phyloP scores from a whole-genome alignment of 306 rosid genomes.

The Vicia sativa region DNA sequence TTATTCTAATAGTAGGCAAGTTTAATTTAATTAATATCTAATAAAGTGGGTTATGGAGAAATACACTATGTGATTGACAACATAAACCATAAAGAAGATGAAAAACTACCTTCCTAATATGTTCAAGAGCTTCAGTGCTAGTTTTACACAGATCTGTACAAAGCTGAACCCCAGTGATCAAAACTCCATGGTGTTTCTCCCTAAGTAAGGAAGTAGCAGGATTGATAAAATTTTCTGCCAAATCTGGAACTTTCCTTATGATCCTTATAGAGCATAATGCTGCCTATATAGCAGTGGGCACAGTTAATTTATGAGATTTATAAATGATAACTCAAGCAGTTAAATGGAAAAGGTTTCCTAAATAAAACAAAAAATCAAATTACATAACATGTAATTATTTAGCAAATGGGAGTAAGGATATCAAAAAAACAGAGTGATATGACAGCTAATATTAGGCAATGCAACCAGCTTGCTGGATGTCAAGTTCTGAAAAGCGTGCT shows the following conservation, averaged over 20 bases:
- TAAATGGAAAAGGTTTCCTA: constrained; percentile 19
- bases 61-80: constrained; percentile 16
- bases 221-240: constrained; percentile 92
- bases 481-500: constrained; percentile 16
- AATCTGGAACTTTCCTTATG: constrained; percentile 94
- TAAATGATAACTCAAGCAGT: constrained; percentile 32
- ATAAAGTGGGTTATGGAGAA: constrained; percentile 25
- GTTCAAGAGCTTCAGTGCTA: constrained; percentile 85
- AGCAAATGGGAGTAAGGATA: constrained; percentile 33
- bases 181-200: constrained; percentile 98
- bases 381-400: constrained; percentile 19
- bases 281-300: constrained; percentile 64
- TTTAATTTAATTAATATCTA: constrained; percentile 31
- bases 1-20: constrained; percentile 26
- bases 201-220: constrained; percentile 86
- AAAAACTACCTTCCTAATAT: constrained; percentile 76
- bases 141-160: constrained; percentile 93
- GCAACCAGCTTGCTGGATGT: constrained; percentile 33
- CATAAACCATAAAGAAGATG: constrained; percentile 16
- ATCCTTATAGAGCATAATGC: constrained; percentile 95
- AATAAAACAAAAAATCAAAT: constrained; percentile 35
- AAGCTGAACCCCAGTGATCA: constrained; percentile 96
- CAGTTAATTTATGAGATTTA: constrained; percentile 47
- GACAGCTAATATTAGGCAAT: constrained; percentile 24
- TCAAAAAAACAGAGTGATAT: constrained; percentile 31